phyloP scores from a whole-genome alignment of 2,329 filamentous ascomycete species.

The Daldinia eschscholtzii region DNA sequence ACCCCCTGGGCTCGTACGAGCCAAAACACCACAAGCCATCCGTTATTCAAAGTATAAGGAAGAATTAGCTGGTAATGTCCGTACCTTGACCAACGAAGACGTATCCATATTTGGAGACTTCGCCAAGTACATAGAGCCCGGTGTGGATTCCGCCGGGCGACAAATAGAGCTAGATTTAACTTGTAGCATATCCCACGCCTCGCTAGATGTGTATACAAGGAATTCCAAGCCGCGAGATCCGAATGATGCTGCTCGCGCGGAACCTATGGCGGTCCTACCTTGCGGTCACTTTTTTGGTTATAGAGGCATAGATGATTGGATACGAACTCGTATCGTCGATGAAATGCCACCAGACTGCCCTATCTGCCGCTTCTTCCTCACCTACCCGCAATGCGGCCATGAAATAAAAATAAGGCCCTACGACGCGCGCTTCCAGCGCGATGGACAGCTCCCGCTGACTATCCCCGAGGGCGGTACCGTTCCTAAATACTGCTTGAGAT shows the following conservation, averaged over 20 bases:
- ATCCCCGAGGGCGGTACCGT: slow-evolving; percentile 37
- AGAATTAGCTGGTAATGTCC: not conserved
- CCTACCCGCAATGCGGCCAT: slow-evolving; percentile 38
- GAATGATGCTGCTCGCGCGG: not conserved
- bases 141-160: slow-evolving; percentile 23
- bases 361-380: slow-evolving; percentile 32
- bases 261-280: slow-evolving; percentile 36
- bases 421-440: not conserved
- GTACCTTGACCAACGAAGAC: slow-evolving; percentile 15
- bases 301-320: slow-evolving; percentile 26
- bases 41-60: not conserved
- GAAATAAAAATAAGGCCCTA: slow-evolving; percentile 17
- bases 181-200: slow-evolving; percentile 15
- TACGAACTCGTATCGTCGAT: not conserved
- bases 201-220: not conserved
- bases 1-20: not conserved
- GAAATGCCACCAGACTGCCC: slow-evolving; percentile 26
- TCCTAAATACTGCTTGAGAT: not conserved
- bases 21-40: not conserved
- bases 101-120: slow-evolving; percentile 42
- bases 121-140: slow-evolving; percentile 23
- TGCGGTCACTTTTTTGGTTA: slow-evolving; percentile 46
- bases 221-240: not conserved
- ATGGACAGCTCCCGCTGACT: slow-evolving; percentile 31
- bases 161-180: slow-evolving; percentile 31